Conservation (phyloP, 148 eudicot genomes). For the Cornus florida region DNA sequence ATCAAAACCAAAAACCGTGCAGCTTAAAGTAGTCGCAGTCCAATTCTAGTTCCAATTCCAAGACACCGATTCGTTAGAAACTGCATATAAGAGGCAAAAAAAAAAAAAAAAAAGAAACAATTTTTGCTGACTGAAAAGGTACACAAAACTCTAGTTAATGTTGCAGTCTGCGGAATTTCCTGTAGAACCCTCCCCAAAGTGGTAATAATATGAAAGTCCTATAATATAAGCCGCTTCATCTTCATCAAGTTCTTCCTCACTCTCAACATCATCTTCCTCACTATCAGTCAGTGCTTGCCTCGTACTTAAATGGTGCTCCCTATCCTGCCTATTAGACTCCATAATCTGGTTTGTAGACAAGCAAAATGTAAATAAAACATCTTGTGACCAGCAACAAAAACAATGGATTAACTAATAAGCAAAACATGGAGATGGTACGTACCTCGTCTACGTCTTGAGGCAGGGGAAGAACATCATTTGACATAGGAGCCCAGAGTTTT, state of each 20-base stretch:
- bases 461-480: slow-evolving; percentile 51
- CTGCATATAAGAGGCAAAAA: background rate
- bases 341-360: slow-evolving; percentile 45
- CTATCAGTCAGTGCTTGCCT: slow-evolving; percentile 57
- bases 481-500: slow-evolving; percentile 73
- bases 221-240: slow-evolving; percentile 40
- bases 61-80: background rate
- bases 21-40: no score
- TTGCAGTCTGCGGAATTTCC: slow-evolving; percentile 54
- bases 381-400: background rate
- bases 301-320: slow-evolving; percentile 54
- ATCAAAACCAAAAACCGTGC: no score
- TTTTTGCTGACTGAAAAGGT: background rate
- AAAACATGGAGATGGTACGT: slow-evolving; percentile 24
- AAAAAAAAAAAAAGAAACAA: background rate
- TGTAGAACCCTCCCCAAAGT: slow-evolving; percentile 13
- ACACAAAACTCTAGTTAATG: slow-evolving; percentile 42
- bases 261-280: slow-evolving; percentile 47
- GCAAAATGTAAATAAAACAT: background rate
- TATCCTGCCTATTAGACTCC: slow-evolving; percentile 56
- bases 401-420: background rate
- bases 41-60: no score
- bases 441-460: slow-evolving; percentile 56
- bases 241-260: slow-evolving; percentile 52
- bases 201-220: slow-evolving; percentile 42